Evolutionary conservation across 495 filamentous ascomycete genomes (phyloP), one percentile per base, ranked within the genome.

Genomic region (Penicillium mononematosum): DNA sequence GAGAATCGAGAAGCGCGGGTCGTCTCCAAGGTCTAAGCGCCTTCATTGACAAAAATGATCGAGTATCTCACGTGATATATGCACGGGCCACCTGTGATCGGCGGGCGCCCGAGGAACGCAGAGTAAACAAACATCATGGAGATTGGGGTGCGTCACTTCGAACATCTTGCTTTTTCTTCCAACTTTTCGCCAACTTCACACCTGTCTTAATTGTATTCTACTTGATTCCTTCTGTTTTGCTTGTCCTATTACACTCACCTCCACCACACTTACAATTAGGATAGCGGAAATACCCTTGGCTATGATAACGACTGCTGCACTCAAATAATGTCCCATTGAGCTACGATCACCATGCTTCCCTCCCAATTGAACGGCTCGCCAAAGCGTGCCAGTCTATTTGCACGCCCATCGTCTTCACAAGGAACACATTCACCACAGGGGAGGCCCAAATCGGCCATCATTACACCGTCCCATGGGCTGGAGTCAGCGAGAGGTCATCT

Each of bases 331-430:
- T 57, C 44, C 59, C 59, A 67, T 61, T 71, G 61, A 72, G 58
- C 58, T 53, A 53, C 65, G 49, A 52, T 56, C 58, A 56, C 59
- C 58, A 79, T 79, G 76, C 69, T 78, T 54, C 73, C 76, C 39
- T 78, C 75, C 48, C 75, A 77, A 45, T 45, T 77, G 32, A 78
- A 77, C 63, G 70, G 66, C 65, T 74, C 77, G 61, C 72, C 74
- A 57, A 82, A 84, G 81, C 88, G 91, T 60, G 88, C 85, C 66
- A 92, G 87, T 76, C 88, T 88, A 5, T 95, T 96, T 68, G 73
- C 66, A 39, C 83, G 78, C 71, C 85, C 75, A 55, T 85, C 89
- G 3, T 74, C 76, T 10, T 86, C 83, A 2, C 78, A 88, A 49
- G 75, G 68, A 50, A 71, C 76, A 24, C 72, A 73, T 45, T 70